phyloP scores from a whole-genome alignment of 768 basidiomycete genomes.

The Mrakia hoshinonis region DNA sequence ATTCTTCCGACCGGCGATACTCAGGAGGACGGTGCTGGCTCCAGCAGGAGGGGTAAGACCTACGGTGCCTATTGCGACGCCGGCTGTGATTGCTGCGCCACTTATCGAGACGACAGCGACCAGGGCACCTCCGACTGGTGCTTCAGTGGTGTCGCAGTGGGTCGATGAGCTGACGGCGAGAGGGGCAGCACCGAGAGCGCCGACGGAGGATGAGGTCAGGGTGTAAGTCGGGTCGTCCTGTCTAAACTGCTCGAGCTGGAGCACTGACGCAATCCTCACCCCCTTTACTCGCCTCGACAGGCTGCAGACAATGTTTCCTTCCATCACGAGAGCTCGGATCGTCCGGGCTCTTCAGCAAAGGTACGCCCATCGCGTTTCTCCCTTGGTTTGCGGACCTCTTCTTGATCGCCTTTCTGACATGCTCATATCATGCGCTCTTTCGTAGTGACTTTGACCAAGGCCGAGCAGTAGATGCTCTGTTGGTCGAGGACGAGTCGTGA shows the following conservation, averaged over 20 bases:
- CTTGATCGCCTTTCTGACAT: background rate
- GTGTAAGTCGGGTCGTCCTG: background rate
- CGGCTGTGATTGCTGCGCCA: background rate
- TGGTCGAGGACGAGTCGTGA: background rate
- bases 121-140: too few species aligned
- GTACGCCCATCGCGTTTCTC: background rate
- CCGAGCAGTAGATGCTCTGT: background rate
- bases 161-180: conserved; percentile 2
- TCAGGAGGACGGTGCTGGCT: background rate
- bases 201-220: conserved; percentile 2
- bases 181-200: background rate
- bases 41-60: background rate
- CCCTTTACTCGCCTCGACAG: background rate
- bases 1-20: background rate
- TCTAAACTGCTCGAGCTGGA: background rate
- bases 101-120: background rate
- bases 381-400: background rate
- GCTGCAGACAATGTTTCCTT: background rate
- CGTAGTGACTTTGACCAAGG: conserved; percentile 11
- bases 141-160: background rate
- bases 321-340: background rate
- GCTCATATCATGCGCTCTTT: background rate
- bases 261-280: background rate
- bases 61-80: background rate
- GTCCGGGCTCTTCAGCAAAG: background rate